Percentiles rank a stretch among this genome's conserved stretches.
Evolutionary conservation across 2,329 filamentous ascomycete species (phyloP).

Genomic region (Gremmenia infestans): DNA sequence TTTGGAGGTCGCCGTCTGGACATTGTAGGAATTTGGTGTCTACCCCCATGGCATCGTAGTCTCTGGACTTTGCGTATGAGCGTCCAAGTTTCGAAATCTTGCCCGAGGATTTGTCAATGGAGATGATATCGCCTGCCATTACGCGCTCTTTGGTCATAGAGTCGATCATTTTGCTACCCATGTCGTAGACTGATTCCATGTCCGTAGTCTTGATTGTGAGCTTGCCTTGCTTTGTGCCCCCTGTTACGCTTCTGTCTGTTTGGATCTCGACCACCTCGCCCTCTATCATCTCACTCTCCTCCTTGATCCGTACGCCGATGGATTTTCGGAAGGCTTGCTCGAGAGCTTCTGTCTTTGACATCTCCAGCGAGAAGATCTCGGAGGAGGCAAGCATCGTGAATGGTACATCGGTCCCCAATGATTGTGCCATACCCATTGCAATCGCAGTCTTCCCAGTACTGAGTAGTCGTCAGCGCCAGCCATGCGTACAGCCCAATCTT

Average conservation of each 20-base stretch:
- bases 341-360: slow-evolving; percentile 98
- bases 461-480: slow-evolving; percentile 5
- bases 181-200: slow-evolving; percentile 99
- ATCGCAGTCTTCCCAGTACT: slow-evolving; percentile 98
- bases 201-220: slow-evolving; percentile 99
- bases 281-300: slow-evolving; percentile 98
- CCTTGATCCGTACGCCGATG: slow-evolving; percentile 96
- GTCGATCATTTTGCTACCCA: slow-evolving; percentile 99
- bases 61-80: slow-evolving; percentile 88
- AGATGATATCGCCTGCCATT: slow-evolving; percentile 97
- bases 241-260: slow-evolving; percentile 94
- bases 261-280: slow-evolving; percentile 98
- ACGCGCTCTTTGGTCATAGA: slow-evolving; percentile 99
- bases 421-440: slow-evolving; percentile 98
- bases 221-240: slow-evolving; percentile 96
- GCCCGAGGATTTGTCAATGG: slow-evolving; percentile 95
- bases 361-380: slow-evolving; percentile 97
- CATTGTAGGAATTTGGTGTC: slow-evolving; percentile 98
- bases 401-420: slow-evolving; percentile 86
- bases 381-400: slow-evolving; percentile 95
- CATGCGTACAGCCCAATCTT: neutral
- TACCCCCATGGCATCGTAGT: slow-evolving; percentile 98
- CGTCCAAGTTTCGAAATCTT: slow-evolving; percentile 97
- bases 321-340: slow-evolving; percentile 99
- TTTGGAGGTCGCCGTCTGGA: slow-evolving; percentile 94